phyloP scores from a whole-genome alignment of 1,284 basidiomycete genomes.

The Mycena citricolor region DNA sequence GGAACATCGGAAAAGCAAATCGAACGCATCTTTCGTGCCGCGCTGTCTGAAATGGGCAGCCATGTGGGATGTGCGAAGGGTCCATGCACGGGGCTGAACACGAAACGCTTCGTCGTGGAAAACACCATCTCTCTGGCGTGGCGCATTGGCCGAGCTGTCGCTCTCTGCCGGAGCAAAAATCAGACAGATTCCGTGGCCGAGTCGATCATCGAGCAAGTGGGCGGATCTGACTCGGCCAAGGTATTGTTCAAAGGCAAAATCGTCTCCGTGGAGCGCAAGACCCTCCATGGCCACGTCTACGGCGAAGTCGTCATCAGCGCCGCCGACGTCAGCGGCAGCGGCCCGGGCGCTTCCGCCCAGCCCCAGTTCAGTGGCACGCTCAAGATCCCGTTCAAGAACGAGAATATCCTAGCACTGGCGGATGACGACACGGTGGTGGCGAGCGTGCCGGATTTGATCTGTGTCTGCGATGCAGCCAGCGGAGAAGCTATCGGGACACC shows the following conservation, averaged over 20 bases:
- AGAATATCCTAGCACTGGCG: slow-evolving; percentile 48
- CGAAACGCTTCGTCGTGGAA: slow-evolving; percentile 35
- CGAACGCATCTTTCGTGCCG: slow-evolving; percentile 36
- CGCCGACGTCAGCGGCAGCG: slow-evolving; percentile 29
- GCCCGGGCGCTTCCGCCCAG: slow-evolving; percentile 2
- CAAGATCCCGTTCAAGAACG: slow-evolving; percentile 61
- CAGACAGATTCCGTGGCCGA: slow-evolving; percentile 47
- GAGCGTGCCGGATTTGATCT: slow-evolving; percentile 60
- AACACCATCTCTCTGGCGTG: slow-evolving; percentile 58
- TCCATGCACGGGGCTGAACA: slow-evolving; percentile 22
- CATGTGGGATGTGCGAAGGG: slow-evolving; percentile 27
- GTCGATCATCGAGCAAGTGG: slow-evolving; percentile 47
- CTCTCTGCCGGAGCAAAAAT: slow-evolving; percentile 40
- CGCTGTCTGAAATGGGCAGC: slow-evolving; percentile 43
- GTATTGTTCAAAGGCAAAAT: slow-evolving; percentile 60
- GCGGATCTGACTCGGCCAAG: slow-evolving; percentile 39
- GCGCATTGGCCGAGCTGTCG: slow-evolving; percentile 53
- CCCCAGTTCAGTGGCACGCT: slow-evolving; percentile 31
- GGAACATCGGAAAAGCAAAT: slow-evolving; percentile 33
- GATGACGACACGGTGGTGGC: slow-evolving; percentile 37
- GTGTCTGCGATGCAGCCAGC: slow-evolving; percentile 55
- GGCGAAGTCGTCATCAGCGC: slow-evolving; percentile 49
- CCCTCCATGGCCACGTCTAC: slow-evolving; percentile 47
- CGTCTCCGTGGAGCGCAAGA: slow-evolving; percentile 45
- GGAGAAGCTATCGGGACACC: slow-evolving; percentile 54